A percentile compares a stretch with the other conserved stretches of the same genome.
These are phyloP conservation scores for Podospora tetraspora DNA, from an alignment of 495 filamentous ascomycete genomes.

Conservation along the genomic window DNA sequence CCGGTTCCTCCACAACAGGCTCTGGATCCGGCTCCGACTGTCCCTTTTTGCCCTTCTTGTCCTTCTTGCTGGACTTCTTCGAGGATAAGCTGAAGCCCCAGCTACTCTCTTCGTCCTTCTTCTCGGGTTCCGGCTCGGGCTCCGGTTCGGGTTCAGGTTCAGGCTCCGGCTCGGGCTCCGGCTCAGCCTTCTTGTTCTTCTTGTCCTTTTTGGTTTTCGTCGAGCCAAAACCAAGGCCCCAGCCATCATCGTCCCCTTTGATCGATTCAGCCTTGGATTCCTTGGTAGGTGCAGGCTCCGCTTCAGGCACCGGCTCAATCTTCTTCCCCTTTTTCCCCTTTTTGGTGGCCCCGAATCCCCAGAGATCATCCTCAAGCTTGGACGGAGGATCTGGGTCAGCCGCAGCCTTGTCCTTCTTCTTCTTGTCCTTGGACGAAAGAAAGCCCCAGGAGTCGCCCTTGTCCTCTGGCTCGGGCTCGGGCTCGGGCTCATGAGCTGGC, in stretches of 20 bases:
- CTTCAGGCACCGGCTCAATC: slow-evolving; percentile 3
- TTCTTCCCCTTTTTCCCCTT: slow-evolving; percentile 16
- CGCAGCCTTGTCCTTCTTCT: slow-evolving; percentile 18
- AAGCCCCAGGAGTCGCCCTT: slow-evolving; percentile 3
- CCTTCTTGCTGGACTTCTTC: slow-evolving; percentile 6
- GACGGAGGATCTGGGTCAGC: slow-evolving; percentile 12
- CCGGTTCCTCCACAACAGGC: slow-evolving; percentile 14
- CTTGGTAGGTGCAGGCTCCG: slow-evolving; percentile 13
- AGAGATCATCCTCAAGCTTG: slow-evolving; percentile 20
- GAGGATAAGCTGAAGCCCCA: not conserved
- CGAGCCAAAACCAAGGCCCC: slow-evolving; percentile 4
- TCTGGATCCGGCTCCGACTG: slow-evolving; percentile 12
- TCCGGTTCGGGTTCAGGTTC: slow-evolving; percentile 25
- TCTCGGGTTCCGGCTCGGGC: slow-evolving; percentile 16
- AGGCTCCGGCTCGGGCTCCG: slow-evolving; percentile 21
- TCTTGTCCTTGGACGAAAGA: slow-evolving; percentile 12
- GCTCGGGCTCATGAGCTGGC: slow-evolving; percentile 7
- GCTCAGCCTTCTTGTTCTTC: slow-evolving; percentile 16
- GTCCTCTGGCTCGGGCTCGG: slow-evolving; percentile 12
- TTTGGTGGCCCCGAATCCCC: slow-evolving; percentile 4
- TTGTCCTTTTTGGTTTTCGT: slow-evolving; percentile 3
- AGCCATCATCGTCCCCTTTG: not conserved
- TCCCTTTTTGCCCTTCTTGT: slow-evolving; percentile 14
- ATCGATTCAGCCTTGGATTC: slow-evolving; percentile 11
- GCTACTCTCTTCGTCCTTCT: slow-evolving; percentile 2